Base-by-base conservation (phyloP, 306 rosid genomes). In the Sechiopsis laciniata region DNA sequence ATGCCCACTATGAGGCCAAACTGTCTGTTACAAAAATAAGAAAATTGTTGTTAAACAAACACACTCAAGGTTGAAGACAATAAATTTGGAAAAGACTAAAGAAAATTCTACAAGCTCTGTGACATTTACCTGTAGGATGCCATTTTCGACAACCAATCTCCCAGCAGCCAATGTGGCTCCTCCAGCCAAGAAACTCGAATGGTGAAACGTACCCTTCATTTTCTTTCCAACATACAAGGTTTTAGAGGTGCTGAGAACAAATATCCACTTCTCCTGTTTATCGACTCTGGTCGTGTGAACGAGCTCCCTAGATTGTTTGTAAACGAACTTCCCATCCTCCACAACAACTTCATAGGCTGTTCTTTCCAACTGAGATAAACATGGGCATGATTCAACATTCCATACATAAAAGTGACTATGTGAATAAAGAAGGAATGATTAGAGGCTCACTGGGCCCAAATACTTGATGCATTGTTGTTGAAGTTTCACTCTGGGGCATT, bases 141-240 rank as follows among this genome's bases (percentile, higher is more conserved):
- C 86, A 37, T 74, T 26, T 69, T 80, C 69, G 51, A 61, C 74
- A 21, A 22, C 54, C 20, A 79, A 78, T 60, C 86, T 80, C 24
- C 86, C 83, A 12, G 86, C 83, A 20, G 80, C 77, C 60, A 73
- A 55, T 53, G 86, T 83, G 55, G 83, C 83, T 15, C 82, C 83
- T 74, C 83, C 86, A 2, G 83, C 83, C 63, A 80, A 82, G 82
- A 83, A 83, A 79, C 86, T 83, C 37, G 86, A 83, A 83, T 83
- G 86, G 68, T 83, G 86, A 80, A 83, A 79, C 17, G 50, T 51
- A n/a, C 84, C 86, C 71, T 83, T 83, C 82, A 35, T 71, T 64
- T 83, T 77, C 84, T 80, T 77, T 21, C 84, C 82, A 26, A 76
- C 79, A 70, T 77, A 83, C 42, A 83, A 60, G 42, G 65, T 71